Base-by-base conservation (phyloP, 139 green algal genomes). In the Tetradesmus lagerheimii region DNA sequence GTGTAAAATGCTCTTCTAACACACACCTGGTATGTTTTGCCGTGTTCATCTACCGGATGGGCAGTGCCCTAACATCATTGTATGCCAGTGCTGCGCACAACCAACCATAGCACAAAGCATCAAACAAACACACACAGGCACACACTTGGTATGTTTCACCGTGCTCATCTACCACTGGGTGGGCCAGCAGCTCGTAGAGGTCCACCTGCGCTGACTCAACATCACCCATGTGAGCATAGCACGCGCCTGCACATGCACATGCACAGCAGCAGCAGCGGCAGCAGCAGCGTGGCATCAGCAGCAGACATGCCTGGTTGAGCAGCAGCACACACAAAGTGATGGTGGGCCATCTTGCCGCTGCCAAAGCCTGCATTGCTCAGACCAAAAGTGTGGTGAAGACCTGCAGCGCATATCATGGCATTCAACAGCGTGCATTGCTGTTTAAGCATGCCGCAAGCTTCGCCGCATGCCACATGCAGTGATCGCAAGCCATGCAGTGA, bases 141-240 rank as follows among this genome's bases (percentile, higher is more conserved):
- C 67, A 4, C 27, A 78, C 67, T n/a, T 39, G n/a, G 67, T 82
- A 82, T 6, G 18, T 82, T 34, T 82, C 76, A 3, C 35, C 37
- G 9, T 82, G 23, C 14, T 67, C 84, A 18, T 89, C 84, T 0
- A 78, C 38, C 27, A 81, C 84, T 31, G 84, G 84, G 12, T 67
- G 71, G 25, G 53, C 71, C 85, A 84, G 71, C 41, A 83, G 71
- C 74, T 62, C 62, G 15, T 76, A n/a, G 37, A 89, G 23, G 25
- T 84, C 53, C 2, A 29, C 41, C 29, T 31, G 18, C 1, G 64
- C 84, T 37, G 57, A 39, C 15, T 1, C 38, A 38, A 27, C 35
- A 25, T 89, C 39, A 38, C 84, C 64, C 23, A 80, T 80, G 64
- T 80, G 66, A 0, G 41, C 57, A 34, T 66, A 66, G 43, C 84